These are phyloP conservation scores for Starmera dryadoides DNA, from an alignment of 805 yeast genomes.

Conservation along the genomic window DNA sequence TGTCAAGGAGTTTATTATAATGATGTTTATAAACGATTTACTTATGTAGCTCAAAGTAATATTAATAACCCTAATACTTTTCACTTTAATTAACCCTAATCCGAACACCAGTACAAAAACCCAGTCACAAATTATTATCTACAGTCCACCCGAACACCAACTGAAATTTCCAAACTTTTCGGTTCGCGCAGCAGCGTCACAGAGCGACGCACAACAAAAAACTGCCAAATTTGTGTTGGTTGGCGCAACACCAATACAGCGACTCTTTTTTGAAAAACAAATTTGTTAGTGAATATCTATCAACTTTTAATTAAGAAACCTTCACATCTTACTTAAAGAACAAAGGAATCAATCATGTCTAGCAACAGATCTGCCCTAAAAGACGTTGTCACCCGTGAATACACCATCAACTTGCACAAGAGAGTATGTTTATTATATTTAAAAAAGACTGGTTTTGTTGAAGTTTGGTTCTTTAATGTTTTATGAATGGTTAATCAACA, in stretches of 20 bases:
- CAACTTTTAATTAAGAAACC: conserved; percentile 1
- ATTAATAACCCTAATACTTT: too few relatives aligned
- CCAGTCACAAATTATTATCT: neutral
- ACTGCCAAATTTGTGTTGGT: neutral
- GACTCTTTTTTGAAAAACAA: conserved; percentile 2
- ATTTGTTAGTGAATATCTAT: neutral
- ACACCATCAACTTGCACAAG: conserved; percentile 99
- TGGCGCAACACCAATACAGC: neutral
- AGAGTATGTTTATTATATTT: conserved; percentile 62
- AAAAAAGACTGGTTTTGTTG: too few relatives aligned
- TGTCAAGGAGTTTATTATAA: too few relatives aligned
- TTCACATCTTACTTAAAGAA: conserved; percentile 13
- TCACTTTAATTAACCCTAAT: neutral
- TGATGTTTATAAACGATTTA: too few relatives aligned
- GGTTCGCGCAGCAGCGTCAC: neutral
- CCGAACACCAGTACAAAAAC: neutral
- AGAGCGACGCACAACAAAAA: neutral
- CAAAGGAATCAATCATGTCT: conserved; percentile 27
- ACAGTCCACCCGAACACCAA: neutral
- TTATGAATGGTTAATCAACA: too few relatives aligned
- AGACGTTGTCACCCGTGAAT: conserved; percentile 99
- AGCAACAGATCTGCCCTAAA: conserved; percentile 71
- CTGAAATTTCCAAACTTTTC: neutral
- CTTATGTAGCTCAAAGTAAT: too few relatives aligned
- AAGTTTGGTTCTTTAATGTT: neutral